Percentiles rank a stretch among this genome's conserved stretches.
phyloP scores from a whole-genome alignment of 176 grass and related monocot species.

The Rhynchospora breviuscula region DNA sequence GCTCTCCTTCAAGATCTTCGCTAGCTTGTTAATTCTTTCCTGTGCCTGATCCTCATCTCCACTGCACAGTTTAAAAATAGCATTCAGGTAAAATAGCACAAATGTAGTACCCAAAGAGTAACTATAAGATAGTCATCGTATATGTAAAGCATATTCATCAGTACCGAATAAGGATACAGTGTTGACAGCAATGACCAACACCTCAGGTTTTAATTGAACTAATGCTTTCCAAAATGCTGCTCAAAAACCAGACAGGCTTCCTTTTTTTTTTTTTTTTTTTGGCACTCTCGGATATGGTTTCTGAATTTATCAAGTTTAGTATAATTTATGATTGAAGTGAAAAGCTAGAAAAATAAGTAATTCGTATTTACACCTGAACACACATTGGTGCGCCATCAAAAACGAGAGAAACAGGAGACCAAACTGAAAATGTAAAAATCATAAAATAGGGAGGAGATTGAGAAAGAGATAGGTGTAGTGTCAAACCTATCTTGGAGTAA shows the following conservation, averaged over 20 bases:
- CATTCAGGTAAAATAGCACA: slow-evolving; percentile 13
- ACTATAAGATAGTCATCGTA: not conserved
- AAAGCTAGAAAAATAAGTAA: not conserved
- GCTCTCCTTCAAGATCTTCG: slow-evolving; percentile 89
- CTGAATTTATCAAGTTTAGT: not conserved
- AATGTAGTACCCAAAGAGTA: not conserved
- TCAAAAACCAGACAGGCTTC: not conserved
- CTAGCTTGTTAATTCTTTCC: slow-evolving; percentile 90
- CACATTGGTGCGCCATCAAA: not conserved
- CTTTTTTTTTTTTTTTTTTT: not conserved
- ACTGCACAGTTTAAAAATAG: slow-evolving; percentile 39
- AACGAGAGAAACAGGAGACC: not conserved
- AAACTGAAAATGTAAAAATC: not conserved
- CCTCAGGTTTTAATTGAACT: not conserved
- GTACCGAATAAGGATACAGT: not conserved
- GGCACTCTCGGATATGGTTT: not conserved
- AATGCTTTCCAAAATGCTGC: not conserved
- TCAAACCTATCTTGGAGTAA: slow-evolving; percentile 90
- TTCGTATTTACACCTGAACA: not conserved
- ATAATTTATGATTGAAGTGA: not conserved
- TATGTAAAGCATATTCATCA: not conserved
- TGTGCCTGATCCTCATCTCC: slow-evolving; percentile 99
- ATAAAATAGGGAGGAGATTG: not conserved
- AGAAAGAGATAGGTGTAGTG: slow-evolving; percentile 15
- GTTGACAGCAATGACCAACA: not conserved